Base-by-base conservation (phyloP, 2,329 filamentous ascomycete genomes). In the Aspergillus fischeri region DNA sequence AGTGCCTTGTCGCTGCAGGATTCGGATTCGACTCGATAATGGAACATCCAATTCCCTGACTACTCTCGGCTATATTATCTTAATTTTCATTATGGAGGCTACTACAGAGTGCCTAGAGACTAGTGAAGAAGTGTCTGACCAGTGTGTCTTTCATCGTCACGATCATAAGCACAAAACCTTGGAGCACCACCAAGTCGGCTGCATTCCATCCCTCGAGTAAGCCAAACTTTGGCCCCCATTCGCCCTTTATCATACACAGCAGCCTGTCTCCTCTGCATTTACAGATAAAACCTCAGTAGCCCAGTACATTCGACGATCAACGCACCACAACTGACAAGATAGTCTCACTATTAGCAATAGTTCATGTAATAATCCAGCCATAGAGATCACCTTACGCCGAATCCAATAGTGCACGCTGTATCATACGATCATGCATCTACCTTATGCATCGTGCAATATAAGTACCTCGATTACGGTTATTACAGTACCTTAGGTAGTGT, bases 141-240 rank as follows among this genome's bases (percentile, higher is more conserved):
- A 14, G 11, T 3, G 11, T 35, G 11, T 35, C 32, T 35, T 35
- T 17, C 32, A 35, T 35, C 8, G 20, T 21, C 41, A 44, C 20
- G 2, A 44, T 7, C 41, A 21, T 21, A 44, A 11, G 41, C 20
- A 10, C n/a, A 20, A 44, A n/a, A n/a, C 7, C n/a, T 44, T 11
- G 20, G 14, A 38, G 32, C 32, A 44, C 41, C 42, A 20, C 8
- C n/a, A 21, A 45, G 42, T 21, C 42, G 42, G 42, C 4, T 27
- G 32, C 38, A 51, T 51, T 52, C 47, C 56, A 55, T 55, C 42
- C 55, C 55, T 53, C 55, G 47, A 57, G 51, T 54, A 28, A 38
- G 47, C 28, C 47, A 41, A 38, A 32, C 49, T 52, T 44, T 42
- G 9, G 48, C 52, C 48, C 49, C 54, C 49, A 29, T n/a, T 17